Evolutionary conservation across 2,329 filamentous ascomycete species (phyloP), one percentile per base, ranked within the genome.

Genomic region (Trichoderma koningii): DNA sequence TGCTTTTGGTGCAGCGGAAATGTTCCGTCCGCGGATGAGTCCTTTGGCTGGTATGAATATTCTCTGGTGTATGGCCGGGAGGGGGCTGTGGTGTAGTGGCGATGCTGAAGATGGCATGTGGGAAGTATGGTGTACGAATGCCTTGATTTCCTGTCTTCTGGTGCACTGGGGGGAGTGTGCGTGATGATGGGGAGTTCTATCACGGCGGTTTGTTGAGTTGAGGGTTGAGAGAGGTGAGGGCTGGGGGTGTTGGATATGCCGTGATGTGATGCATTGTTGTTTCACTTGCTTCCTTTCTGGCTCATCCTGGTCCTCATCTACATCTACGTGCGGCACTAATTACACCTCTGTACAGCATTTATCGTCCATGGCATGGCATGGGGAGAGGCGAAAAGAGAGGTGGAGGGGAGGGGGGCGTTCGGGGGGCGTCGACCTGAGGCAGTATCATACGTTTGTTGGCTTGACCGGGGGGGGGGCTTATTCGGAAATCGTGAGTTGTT

Each of bases 41-140:
- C 10, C 10, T 10, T 10, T 2, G 30, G 30, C 30, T 34, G 30
- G 30, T 34, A 34, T 34, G 28, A 5, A 7, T 30, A 30, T 30
- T 30, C 28, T 30, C 4, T 30, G 3, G 17, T 57, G n/a, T n/a
- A n/a, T n/a, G n/a, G n/a, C n/a, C n/a, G n/a, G n/a, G n/a, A n/a
- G n/a, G n/a, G n/a, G 57, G 57, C 30, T 30, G 28, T 30, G 28
- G 28, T 30, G 28, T 30, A 30, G 47, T 44, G 45, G 51, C 34
- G n/a, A 26, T 38, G 48, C 59, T 62, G 30, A 62, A 53, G 59
- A 62, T 23, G 59, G 59, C 48, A 62, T 44, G 47, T 52, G 48
- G 45, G 53, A 34, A 26, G 26, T 17, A 61, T 61, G 47, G 38
- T 61, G 26, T 42, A 15, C 17, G 48, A 42, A 61, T 61, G 23